These are phyloP conservation scores for Solanum clarkiae DNA, from an alignment of 257 asterid species.

Conservation along the genomic window DNA sequence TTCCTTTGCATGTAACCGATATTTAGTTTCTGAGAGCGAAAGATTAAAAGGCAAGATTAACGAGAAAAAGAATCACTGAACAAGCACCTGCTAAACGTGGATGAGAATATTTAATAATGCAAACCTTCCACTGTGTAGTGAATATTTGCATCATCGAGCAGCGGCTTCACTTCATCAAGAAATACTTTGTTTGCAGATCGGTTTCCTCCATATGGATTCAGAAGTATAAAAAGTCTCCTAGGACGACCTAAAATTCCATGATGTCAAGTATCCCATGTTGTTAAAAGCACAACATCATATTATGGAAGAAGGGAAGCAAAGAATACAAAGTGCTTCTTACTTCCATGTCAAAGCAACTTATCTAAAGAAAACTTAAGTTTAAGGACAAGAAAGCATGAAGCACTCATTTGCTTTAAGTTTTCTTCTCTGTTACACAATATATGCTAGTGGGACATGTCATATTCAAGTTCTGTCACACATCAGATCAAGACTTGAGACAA, in stretches of 20 bases:
- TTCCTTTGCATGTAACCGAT: constrained; percentile 84
- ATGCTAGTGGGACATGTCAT: background rate
- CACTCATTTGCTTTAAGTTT: background rate
- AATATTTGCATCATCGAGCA: constrained; percentile 78
- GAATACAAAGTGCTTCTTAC: background rate
- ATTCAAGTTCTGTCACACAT: background rate
- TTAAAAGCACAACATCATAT: background rate
- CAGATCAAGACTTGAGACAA: background rate
- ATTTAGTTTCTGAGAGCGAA: constrained; percentile 50
- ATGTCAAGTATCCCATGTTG: background rate
- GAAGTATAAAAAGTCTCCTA: constrained; percentile 56
- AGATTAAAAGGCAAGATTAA: background rate
- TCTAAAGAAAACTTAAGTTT: background rate
- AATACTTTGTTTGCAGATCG: constrained; percentile 62
- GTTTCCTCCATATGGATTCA: constrained; percentile 92
- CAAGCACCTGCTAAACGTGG: background rate
- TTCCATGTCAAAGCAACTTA: background rate
- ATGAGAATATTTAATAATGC: background rate
- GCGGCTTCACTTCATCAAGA: constrained; percentile 59
- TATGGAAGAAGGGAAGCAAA: background rate
- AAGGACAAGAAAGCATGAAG: background rate
- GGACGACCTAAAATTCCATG: constrained; percentile 61
- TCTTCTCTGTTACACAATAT: background rate
- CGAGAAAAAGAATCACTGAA: background rate
- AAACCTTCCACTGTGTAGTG: constrained; percentile 59